Conservation (phyloP, 345 rosid genomes). For the Firmiana major region DNA sequence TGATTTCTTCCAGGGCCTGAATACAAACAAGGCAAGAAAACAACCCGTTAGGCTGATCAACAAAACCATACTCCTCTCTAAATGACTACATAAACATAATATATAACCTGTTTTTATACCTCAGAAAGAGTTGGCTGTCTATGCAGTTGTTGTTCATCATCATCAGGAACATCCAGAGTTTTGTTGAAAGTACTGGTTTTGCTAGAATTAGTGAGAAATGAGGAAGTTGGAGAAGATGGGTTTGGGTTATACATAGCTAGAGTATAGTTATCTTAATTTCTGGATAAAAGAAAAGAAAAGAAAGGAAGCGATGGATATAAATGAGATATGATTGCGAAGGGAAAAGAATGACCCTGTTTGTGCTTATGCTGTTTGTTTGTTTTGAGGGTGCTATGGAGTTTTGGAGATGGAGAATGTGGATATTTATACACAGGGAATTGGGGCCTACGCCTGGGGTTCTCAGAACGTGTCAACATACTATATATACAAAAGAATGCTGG, state of each 20-base stretch:
- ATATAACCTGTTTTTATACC: slow-evolving; percentile 36
- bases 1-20: slow-evolving; percentile 79
- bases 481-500: background rate
- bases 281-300: background rate
- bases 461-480: slow-evolving; percentile 32
- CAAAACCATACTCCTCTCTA: background rate
- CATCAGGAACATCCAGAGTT: slow-evolving; percentile 32
- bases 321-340: slow-evolving; percentile 1
- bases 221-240: slow-evolving; percentile 47
- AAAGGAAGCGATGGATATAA: background rate
- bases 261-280: background rate
- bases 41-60: slow-evolving; percentile 1
- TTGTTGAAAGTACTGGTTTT: slow-evolving; percentile 37
- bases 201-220: slow-evolving; percentile 37
- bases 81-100: background rate
- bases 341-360: background rate
- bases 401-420: slow-evolving; percentile 16
- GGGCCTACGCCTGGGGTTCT: slow-evolving; percentile 22
- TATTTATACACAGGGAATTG: slow-evolving; percentile 38
- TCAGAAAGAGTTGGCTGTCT: slow-evolving; percentile 85
- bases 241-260: slow-evolving; percentile 60
- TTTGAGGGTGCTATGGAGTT: slow-evolving; percentile 7
- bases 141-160: slow-evolving; percentile 36
- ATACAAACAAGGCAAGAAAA: slow-evolving; percentile 14
- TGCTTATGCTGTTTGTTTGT: slow-evolving; percentile 17